Conservation (phyloP, 768 basidiomycete species). For the Xerocomellus amylosporus region DNA sequence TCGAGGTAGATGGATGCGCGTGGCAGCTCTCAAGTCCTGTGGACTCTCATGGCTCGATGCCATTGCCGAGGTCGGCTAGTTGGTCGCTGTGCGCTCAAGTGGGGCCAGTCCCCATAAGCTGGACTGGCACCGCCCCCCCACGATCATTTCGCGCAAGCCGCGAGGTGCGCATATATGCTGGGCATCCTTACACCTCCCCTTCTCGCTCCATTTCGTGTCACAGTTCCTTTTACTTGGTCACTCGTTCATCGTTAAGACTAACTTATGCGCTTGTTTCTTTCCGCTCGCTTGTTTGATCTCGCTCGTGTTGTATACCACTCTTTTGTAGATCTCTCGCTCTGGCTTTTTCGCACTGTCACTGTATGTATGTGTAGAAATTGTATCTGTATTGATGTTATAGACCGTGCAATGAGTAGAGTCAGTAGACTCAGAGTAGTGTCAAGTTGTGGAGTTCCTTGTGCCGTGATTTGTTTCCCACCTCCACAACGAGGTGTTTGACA, state of each 20-base stretch:
- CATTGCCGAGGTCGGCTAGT: constrained; percentile 4
- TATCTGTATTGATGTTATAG: background rate
- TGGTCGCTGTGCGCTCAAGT: background rate
- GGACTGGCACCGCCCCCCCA: background rate
- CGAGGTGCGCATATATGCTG: background rate
- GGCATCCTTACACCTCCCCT: background rate
- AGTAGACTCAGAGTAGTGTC: too few species aligned
- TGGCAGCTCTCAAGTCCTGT: background rate
- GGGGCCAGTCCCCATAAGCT: constrained; percentile 12
- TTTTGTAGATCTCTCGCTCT: constrained; percentile 2
- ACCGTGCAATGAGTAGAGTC: background rate
- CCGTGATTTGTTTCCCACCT: background rate
- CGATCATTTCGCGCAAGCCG: constrained; percentile 10
- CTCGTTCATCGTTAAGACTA: constrained; percentile 7
- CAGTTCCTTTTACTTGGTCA: background rate
- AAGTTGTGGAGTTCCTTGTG: too few species aligned
- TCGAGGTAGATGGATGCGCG: background rate
- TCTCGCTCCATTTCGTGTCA: background rate
- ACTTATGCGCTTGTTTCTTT: constrained; percentile 13
- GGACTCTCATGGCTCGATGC: constrained; percentile 16
- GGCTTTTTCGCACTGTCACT: background rate
- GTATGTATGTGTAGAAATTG: constrained; percentile 4
- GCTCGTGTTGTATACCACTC: constrained; percentile 16
- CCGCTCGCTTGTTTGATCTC: background rate
- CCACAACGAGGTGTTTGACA: background rate